Percentiles rank a stretch among this genome's conserved stretches.
Conservation (phyloP, 1,284 basidiomycete species). For the Sparassis latifolia region DNA sequence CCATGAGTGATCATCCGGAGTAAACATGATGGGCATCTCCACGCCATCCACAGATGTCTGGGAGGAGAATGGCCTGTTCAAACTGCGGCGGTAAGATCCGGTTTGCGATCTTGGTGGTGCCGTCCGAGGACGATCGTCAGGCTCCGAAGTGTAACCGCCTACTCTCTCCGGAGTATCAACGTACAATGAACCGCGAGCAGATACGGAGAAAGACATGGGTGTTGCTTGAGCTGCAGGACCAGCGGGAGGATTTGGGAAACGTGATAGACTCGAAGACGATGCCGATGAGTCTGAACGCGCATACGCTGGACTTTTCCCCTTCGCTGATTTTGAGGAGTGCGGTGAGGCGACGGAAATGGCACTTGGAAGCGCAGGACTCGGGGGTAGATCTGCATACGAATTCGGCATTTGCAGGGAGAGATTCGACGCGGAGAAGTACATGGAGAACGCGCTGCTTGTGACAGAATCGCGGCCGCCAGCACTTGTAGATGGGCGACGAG, state of each 20-base stretch:
- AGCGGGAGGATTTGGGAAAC: not conserved
- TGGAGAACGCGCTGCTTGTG: slow-evolving; percentile 41
- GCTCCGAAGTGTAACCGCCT: slow-evolving; percentile 1
- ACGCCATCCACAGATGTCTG: not conserved
- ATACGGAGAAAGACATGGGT: slow-evolving; percentile 22
- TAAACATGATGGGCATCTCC: slow-evolving; percentile 15
- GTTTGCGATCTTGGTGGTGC: slow-evolving; percentile 12
- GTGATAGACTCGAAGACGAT: slow-evolving; percentile 1
- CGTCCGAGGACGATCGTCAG: slow-evolving; percentile 12
- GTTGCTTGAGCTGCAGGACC: no score
- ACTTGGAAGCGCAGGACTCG: slow-evolving; percentile 10
- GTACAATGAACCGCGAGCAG: slow-evolving; percentile 41
- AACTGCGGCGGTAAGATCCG: not conserved
- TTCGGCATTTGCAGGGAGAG: slow-evolving; percentile 29
- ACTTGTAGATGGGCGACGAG: slow-evolving; percentile 4
- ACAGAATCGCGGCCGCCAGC: slow-evolving; percentile 21
- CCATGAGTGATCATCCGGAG: slow-evolving; percentile 10
- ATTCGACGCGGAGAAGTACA: slow-evolving; percentile 46
- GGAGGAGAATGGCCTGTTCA: not conserved
- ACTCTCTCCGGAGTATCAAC: slow-evolving; percentile 5
- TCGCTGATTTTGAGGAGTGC: not conserved
- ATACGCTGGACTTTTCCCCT: not conserved
- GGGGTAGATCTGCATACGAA: slow-evolving; percentile 30
- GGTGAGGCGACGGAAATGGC: not conserved
- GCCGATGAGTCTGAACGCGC: slow-evolving; percentile 8